A percentile compares a stretch with the other conserved stretches of the same genome.
These are phyloP conservation scores for Fagopyrum homotropicum DNA, from an alignment of 148 eudicot genomes.

Conservation along the genomic window DNA sequence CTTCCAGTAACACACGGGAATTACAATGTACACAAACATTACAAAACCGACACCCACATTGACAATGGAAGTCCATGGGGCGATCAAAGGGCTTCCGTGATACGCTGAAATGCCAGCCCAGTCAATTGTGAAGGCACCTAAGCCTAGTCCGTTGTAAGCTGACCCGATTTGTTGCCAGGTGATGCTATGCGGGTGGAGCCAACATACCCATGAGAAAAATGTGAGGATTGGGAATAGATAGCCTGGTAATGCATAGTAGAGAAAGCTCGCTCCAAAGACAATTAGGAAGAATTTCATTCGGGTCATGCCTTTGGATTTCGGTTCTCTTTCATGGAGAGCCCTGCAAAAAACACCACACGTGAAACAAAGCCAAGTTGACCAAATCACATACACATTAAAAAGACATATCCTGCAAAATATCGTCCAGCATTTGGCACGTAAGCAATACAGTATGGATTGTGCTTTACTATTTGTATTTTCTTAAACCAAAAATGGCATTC, in stretches of 20 bases:
- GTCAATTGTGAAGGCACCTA: slow-evolving; percentile 96
- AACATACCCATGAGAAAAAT: slow-evolving; percentile 98
- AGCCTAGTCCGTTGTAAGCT: slow-evolving; percentile 87
- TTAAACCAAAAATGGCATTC: background rate
- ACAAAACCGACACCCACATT: slow-evolving; percentile 82
- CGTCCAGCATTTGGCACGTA: background rate
- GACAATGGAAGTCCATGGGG: slow-evolving; percentile 87
- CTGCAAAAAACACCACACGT: slow-evolving; percentile 29
- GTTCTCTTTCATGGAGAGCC: slow-evolving; percentile 92
- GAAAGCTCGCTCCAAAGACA: slow-evolving; percentile 66
- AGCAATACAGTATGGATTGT: background rate
- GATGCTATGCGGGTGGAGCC: slow-evolving; percentile 90
- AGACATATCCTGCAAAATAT: background rate
- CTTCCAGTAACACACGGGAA: slow-evolving; percentile 96
- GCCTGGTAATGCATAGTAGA: slow-evolving; percentile 86
- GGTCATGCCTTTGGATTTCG: slow-evolving; percentile 59
- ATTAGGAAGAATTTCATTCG: slow-evolving; percentile 87
- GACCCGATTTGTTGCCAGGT: slow-evolving; percentile 97
- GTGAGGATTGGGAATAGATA: slow-evolving; percentile 82
- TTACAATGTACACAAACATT: slow-evolving; percentile 83
- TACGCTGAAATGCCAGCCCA: slow-evolving; percentile 99
- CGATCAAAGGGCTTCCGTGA: slow-evolving; percentile 90
- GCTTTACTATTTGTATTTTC: background rate
- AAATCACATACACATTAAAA: background rate
- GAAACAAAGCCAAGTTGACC: background rate